phyloP scores from a whole-genome alignment of 495 filamentous ascomycete species.

The Xylaria scruposa region DNA sequence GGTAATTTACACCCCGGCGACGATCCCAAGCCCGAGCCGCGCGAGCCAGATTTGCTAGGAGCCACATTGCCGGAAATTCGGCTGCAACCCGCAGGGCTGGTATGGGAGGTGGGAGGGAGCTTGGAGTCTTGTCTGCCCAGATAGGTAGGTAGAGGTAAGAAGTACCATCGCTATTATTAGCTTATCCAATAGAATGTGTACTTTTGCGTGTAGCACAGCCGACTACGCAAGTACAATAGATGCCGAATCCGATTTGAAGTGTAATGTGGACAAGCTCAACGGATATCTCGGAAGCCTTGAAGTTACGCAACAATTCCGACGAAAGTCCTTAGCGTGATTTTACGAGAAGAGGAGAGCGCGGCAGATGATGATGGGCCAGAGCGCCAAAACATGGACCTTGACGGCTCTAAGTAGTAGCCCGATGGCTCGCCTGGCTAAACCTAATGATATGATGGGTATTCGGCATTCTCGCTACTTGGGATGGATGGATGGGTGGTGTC shows the following conservation, averaged over 20 bases:
- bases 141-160: slow-evolving; percentile 1
- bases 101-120: neutral
- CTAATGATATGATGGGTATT: neutral
- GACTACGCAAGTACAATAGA: neutral
- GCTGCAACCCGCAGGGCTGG: slow-evolving; percentile 12
- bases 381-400: neutral
- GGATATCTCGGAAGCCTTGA: slow-evolving; percentile 15
- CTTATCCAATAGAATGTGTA: neutral
- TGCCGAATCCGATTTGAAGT: neutral
- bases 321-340: neutral
- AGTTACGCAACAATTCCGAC: neutral
- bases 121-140: neutral
- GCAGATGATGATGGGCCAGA: neutral
- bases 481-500: slow-evolving; percentile 1
- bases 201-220: neutral
- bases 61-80: slow-evolving; percentile 17
- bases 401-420: neutral
- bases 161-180: neutral
- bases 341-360: neutral
- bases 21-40: slow-evolving; percentile 1
- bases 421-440: neutral
- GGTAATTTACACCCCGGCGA: neutral
- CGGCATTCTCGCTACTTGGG: neutral
- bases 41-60: slow-evolving; percentile 10
- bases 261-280: neutral